Percentiles rank a stretch among this genome's conserved stretches.
These are phyloP conservation scores for Flaveria trinervia DNA, from an alignment of 129 eudicot genomes.

Conservation along the genomic window DNA sequence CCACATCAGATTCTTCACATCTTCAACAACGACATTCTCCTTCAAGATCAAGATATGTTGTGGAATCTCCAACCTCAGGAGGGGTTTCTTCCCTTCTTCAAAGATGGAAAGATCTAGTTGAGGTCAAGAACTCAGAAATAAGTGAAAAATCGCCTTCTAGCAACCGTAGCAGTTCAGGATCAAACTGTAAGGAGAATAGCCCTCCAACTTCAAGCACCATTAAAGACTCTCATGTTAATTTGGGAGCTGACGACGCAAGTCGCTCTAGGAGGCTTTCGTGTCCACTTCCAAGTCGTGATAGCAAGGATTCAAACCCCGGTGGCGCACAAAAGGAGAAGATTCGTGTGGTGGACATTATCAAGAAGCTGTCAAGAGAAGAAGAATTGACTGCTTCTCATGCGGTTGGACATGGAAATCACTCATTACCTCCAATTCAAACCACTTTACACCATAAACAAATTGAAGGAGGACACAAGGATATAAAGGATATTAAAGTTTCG, in stretches of 20 bases:
- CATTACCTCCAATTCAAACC: slow-evolving; percentile 39
- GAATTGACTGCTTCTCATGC: slow-evolving; percentile 27
- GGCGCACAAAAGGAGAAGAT: slow-evolving; percentile 58
- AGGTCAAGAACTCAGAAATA: slow-evolving; percentile 28
- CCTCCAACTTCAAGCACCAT: slow-evolving; percentile 2
- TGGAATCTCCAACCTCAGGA: slow-evolving; percentile 32
- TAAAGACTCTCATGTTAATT: slow-evolving; percentile 39
- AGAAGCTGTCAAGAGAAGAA: slow-evolving; percentile 49
- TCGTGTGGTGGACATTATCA: slow-evolving; percentile 68
- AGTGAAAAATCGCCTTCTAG: slow-evolving; percentile 25
- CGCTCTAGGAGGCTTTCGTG: slow-evolving; percentile 35
- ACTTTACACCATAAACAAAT: slow-evolving; percentile 16
- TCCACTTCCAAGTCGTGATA: slow-evolving; percentile 36
- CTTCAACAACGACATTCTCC: slow-evolving; percentile 12
- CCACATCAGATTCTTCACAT: slow-evolving; percentile 1
- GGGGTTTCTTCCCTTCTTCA: slow-evolving; percentile 73
- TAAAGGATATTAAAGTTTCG: slow-evolving; percentile 34
- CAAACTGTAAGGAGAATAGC: slow-evolving; percentile 23
- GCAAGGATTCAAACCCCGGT: slow-evolving; percentile 9
- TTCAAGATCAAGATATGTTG: slow-evolving; percentile 16
- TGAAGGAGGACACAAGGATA: slow-evolving; percentile 30
- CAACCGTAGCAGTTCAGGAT: slow-evolving; percentile 23
- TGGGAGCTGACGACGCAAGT: slow-evolving; percentile 45
- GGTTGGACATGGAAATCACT: slow-evolving; percentile 21
- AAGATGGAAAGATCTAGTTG: slow-evolving; percentile 61